Evolutionary conservation across 495 filamentous ascomycete genomes (phyloP).

Genomic region (Trypethelium eluteriae): DNA sequence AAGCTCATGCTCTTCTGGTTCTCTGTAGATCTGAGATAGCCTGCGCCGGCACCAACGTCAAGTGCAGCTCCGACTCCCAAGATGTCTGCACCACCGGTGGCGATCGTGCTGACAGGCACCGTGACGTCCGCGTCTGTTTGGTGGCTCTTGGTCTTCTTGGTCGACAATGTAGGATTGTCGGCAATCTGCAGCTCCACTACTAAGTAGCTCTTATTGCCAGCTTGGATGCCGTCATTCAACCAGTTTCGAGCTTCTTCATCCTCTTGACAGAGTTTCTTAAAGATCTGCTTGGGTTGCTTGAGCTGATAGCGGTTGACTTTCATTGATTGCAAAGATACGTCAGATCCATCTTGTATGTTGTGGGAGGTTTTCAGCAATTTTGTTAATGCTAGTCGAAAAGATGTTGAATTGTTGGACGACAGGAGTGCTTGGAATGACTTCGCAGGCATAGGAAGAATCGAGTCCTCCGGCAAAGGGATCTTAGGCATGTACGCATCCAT

Average conservation of each 20-base stretch:
- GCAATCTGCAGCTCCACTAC: constrained; percentile 18
- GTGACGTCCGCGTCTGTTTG: not conserved
- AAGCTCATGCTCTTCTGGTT: constrained; percentile 10
- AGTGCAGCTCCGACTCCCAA: constrained; percentile 14
- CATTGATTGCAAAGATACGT: constrained; percentile 3
- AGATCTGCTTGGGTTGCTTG: constrained; percentile 9
- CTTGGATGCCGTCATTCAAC: constrained; percentile 15
- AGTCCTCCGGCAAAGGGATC: not conserved
- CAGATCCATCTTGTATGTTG: not conserved
- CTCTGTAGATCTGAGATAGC: constrained; percentile 3
- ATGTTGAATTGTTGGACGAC: not conserved
- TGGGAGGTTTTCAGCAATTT: not conserved
- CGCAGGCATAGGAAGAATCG: constrained; percentile 2
- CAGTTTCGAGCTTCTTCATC: constrained; percentile 16
- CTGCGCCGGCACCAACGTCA: not conserved
- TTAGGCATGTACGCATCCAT: constrained; percentile 16
- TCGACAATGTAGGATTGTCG: not conserved
- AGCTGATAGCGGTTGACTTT: constrained; percentile 15
- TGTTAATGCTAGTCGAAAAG: not conserved
- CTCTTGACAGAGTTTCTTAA: constrained; percentile 8
- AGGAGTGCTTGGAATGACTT: constrained; percentile 13
- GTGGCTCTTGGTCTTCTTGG: not conserved
- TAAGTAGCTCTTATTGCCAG: constrained; percentile 14
- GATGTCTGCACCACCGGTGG: constrained; percentile 14
- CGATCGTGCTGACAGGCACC: constrained; percentile 14